Base-by-base conservation (phyloP, 495 filamentous ascomycete species). In the Cercophora sp. region DNA sequence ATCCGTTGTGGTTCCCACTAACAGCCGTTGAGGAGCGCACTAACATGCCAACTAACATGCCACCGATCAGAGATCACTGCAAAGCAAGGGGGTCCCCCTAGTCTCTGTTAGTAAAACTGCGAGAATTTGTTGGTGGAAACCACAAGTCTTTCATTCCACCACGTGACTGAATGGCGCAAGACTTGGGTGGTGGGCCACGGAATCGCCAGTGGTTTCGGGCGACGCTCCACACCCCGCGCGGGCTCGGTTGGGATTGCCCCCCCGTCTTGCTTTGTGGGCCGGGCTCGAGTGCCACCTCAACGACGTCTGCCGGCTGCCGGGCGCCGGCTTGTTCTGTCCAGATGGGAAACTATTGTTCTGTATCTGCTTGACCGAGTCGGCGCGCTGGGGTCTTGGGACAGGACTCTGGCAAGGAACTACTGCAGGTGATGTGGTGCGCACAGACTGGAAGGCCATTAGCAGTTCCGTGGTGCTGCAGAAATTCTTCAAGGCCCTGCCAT, bases 281-380 rank as follows among this genome's bases (percentile, higher is more conserved):
- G 19, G 40, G 19, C 16, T 18, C 40, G 8, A 18, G 23, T 11
- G 40, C 25, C 6, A 22, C 40, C 18, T 22, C 25, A 13, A 13
- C 20, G 26, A 43, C 40, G 40, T 43, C 40, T 43, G 40, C 40
- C 40, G 40, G 40, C 18, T 23, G 8, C 40, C 40, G 40, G 20
- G 19, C 25, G 40, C 40, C 40, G 40, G 40, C 8, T 32, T 6
- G 29, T 32, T 6, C 6, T 32, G 29, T 6, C 8, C 29, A 32
- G 29, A 32, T 32, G 29, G 8, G 29, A 13, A 13, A 32, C 8
- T 13, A 13, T 6, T 32, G 13, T 32, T 6, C 8, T 13, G 13
- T 32, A 6, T 32, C 13, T 32, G 29, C 13, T 32, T 6, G 29
- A 32, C 29, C 6, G 6, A 13, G 6, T 32, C 8, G 13, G 29